Percentiles rank a stretch among this genome's conserved stretches.
Evolutionary conservation across 305 asterid species (phyloP).

Genomic region (Fraxinus greggii): DNA sequence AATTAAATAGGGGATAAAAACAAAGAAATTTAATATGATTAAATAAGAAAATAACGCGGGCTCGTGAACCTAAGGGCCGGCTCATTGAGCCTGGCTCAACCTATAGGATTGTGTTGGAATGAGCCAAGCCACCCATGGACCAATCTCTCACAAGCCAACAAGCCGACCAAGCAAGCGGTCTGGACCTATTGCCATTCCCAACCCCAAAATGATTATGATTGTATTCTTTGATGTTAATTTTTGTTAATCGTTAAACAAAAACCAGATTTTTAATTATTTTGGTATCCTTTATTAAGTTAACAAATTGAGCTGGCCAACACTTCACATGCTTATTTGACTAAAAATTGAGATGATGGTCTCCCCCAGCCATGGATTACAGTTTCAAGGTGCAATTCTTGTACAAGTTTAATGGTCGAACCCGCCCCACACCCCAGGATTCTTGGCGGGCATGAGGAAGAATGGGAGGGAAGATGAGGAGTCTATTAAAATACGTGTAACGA

Average conservation of each 20-base stretch:
- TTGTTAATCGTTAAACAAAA: neutral
- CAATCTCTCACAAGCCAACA: neutral
- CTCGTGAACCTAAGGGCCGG: no score
- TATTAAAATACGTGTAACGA: neutral
- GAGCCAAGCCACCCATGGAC: neutral
- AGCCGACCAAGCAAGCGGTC: neutral
- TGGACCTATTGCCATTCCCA: neutral
- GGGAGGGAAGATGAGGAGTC: neutral
- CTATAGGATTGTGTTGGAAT: no score
- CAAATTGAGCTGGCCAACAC: slow-evolving; percentile 20
- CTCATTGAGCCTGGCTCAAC: no score
- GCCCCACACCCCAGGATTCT: neutral
- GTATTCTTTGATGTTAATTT: neutral
- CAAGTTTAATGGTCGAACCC: neutral
- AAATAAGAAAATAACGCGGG: no score
- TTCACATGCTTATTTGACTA: slow-evolving; percentile 17
- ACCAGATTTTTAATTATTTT: neutral
- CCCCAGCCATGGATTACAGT: neutral
- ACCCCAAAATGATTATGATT: neutral
- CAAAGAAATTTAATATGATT: no score
- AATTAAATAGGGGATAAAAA: no score
- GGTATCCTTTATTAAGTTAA: neutral
- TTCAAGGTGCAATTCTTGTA: neutral
- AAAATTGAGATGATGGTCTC: neutral
- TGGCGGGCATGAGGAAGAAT: neutral